These are phyloP conservation scores for Porogramme epimiltina DNA, from an alignment of 1,284 basidiomycete genomes.

Conservation along the genomic window DNA sequence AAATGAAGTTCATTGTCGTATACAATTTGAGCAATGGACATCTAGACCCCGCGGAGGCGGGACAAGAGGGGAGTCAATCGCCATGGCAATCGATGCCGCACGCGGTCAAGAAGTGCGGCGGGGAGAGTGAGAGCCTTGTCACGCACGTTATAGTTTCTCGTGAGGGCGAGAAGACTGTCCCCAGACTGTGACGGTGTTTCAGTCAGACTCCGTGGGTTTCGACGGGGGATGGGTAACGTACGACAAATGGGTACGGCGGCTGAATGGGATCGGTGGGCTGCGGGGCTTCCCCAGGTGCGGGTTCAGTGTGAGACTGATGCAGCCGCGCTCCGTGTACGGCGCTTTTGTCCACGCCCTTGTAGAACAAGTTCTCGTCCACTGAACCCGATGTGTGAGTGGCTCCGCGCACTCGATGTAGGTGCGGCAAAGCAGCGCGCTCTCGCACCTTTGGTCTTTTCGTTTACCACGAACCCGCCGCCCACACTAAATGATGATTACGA, in stretches of 20 bases:
- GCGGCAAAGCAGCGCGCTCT: not conserved
- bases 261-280: constrained; percentile 38
- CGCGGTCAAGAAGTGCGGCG: constrained; percentile 3
- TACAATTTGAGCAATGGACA: constrained; percentile 93
- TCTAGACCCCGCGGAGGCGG: constrained; percentile 42
- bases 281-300: constrained; percentile 24
- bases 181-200: constrained; percentile 59
- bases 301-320: constrained; percentile 65
- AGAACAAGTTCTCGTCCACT: constrained; percentile 95
- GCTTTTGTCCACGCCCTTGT: constrained; percentile 90
- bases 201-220: not conserved
- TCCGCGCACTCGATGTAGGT: not conserved
- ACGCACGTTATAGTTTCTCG: constrained; percentile 81
- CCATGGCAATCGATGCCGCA: constrained; percentile 13
- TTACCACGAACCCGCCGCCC: constrained; percentile 90
- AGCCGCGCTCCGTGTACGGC: constrained; percentile 79
- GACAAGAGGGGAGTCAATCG: constrained; percentile 19
- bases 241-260: constrained; percentile 81
- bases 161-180: constrained; percentile 75
- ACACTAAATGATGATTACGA: constrained; percentile 48
- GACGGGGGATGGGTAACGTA: constrained; percentile 13
- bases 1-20: constrained; percentile 92
- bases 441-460: constrained; percentile 82
- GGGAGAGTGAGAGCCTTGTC: not conserved
- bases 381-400: constrained; percentile 5